Evolutionary conservation across 2,329 filamentous ascomycete species (phyloP), one percentile per base, ranked within the genome.

Genomic region (Alternaria solani): DNA sequence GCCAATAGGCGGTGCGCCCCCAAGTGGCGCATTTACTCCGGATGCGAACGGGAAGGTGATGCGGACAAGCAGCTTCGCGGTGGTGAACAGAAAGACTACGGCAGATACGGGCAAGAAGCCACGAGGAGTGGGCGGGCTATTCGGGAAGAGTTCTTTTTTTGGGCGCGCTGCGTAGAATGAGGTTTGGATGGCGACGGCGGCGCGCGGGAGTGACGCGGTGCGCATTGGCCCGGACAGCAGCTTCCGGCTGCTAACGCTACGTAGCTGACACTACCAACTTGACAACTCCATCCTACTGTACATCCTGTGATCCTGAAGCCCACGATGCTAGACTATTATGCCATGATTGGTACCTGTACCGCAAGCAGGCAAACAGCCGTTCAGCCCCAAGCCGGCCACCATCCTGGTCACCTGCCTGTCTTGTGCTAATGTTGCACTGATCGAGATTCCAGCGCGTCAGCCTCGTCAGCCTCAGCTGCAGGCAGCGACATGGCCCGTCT

Each of bases 141-240:
- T 68, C 34, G 64, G 57, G 6, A 67, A 62, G 36, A 64, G 59
- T 53, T 55, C 56, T n/a, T 41, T 62, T 26, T 60, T 52, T 41
- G 46, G 32, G 7, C 47, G 34, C 16, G 57, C 30, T 36, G 41
- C 46, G 18, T 60, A 44, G 41, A 16, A 25, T 30, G 34, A 36
- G 41, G 47, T 18, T 46, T 14, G 8, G 38, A 20, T n/a, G 1
- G 46, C 46, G 46, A 18, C 25, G 28, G 14, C 32, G 18, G 25
- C 30, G 57, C 30, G 57, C 32, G 57, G 30, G 28, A 25, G 39
- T 44, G 57, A 47, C 47, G 46, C 39, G 16, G 18, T 26, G 26
- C 43, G 26, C 44, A 38, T 43, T 46, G 44, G 20, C 52, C 9
- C 46, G 39, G 46, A 36, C 46, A 26, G 30, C 25, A 23, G 32